Evolutionary conservation across 495 filamentous ascomycete genomes (phyloP).

Genomic region (Opeltia flavorubescens): DNA sequence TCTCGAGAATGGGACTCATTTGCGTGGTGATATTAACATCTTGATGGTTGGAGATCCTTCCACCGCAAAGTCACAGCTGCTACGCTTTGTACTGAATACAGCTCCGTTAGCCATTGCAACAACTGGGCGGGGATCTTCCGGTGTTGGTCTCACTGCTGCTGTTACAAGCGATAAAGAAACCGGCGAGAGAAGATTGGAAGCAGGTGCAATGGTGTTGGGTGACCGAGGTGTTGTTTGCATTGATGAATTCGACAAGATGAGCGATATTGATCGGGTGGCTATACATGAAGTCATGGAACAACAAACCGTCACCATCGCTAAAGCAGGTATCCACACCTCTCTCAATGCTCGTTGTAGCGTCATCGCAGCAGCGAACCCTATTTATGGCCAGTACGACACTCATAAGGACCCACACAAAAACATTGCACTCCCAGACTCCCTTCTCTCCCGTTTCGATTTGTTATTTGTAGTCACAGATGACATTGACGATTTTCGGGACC

Average conservation of each 20-base stretch:
- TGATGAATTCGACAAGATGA: slow-evolving; percentile 99
- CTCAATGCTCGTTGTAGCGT: slow-evolving; percentile 96
- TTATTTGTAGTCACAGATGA: slow-evolving; percentile 97
- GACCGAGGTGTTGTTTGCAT: slow-evolving; percentile 98
- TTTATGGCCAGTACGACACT: slow-evolving; percentile 95
- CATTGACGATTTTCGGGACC: slow-evolving; percentile 82
- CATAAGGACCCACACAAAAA: slow-evolving; percentile 98
- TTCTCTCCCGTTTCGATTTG: slow-evolving; percentile 97
- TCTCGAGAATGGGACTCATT: slow-evolving; percentile 91
- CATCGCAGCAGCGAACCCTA: slow-evolving; percentile 91
- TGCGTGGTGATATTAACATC: slow-evolving; percentile 98
- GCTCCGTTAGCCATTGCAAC: slow-evolving; percentile 95
- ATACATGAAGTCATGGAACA: slow-evolving; percentile 99
- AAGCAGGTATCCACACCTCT: slow-evolving; percentile 96
- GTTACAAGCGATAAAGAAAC: slow-evolving; percentile 97
- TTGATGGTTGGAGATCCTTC: slow-evolving; percentile 99
- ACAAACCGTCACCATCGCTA: slow-evolving; percentile 97
- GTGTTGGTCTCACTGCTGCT: slow-evolving; percentile 94
- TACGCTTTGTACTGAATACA: slow-evolving; percentile 96
- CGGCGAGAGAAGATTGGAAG: slow-evolving; percentile 85
- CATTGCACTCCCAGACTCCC: slow-evolving; percentile 92
- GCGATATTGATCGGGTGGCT: slow-evolving; percentile 90
- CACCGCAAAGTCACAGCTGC: slow-evolving; percentile 93
- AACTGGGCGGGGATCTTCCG: slow-evolving; percentile 91
- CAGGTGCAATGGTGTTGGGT: slow-evolving; percentile 96